These are phyloP conservation scores for Coleophoma cylindrospora DNA, from an alignment of 2,329 filamentous ascomycete species.

Conservation along the genomic window DNA sequence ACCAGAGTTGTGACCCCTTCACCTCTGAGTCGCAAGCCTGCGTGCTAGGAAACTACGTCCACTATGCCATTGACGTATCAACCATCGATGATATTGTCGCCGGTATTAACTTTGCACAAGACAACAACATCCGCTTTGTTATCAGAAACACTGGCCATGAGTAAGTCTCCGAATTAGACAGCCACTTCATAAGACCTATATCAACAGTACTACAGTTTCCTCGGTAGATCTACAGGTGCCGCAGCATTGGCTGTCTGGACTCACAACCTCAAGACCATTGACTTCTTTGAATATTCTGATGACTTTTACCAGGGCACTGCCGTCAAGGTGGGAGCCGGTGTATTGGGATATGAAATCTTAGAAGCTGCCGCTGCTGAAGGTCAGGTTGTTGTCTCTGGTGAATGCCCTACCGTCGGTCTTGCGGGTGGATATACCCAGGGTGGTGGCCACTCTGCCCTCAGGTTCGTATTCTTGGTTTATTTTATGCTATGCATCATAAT, in stretches of 20 bases:
- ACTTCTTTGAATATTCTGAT: conserved; percentile 27
- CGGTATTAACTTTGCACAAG: conserved; percentile 26
- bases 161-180: not conserved
- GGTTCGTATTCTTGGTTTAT: conserved; percentile 3
- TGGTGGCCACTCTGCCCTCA: conserved; percentile 51
- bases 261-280: conserved; percentile 36
- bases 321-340: conserved; percentile 29
- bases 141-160: conserved; percentile 40
- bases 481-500: too few relatives aligned
- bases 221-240: conserved; percentile 37
- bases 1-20: conserved; percentile 5
- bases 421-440: conserved; percentile 49
- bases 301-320: conserved; percentile 27
- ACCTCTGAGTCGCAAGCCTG: not conserved
- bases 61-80: conserved; percentile 15
- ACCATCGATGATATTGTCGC: conserved; percentile 3
- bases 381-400: conserved; percentile 44
- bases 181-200: too few relatives aligned
- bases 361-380: conserved; percentile 33
- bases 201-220: conserved; percentile 27
- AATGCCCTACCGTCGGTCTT: conserved; percentile 39
- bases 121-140: conserved; percentile 24
- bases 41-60: conserved; percentile 5
- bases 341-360: conserved; percentile 37
- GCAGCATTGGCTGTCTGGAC: conserved; percentile 42